These are phyloP conservation scores for Jimgerdemannia lactiflua DNA, from an alignment of 192 early-diverging fungal species.

Conservation along the genomic window DNA sequence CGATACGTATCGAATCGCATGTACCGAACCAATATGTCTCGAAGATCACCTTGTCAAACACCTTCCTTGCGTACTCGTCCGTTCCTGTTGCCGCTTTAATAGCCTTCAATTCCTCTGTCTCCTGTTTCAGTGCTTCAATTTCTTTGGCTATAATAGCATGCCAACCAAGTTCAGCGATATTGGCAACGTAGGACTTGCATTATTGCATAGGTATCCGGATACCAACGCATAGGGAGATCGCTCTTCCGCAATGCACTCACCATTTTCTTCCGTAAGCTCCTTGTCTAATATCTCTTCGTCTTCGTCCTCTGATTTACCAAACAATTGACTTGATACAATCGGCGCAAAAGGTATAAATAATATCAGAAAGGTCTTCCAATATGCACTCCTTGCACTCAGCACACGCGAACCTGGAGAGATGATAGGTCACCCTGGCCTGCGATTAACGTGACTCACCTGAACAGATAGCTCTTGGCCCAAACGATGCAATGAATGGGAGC, in stretches of 20 bases:
- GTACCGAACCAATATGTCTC: not conserved
- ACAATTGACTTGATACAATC: constrained; percentile 51
- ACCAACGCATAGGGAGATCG: too few relatives aligned
- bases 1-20: not conserved
- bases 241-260: constrained; percentile 20
- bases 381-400: not conserved
- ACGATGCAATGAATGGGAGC: constrained; percentile 98
- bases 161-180: not conserved
- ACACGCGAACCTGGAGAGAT: not conserved
- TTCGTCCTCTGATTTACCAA: constrained; percentile 69
- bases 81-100: constrained; percentile 62
- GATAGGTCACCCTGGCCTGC: not conserved
- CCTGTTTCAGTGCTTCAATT: constrained; percentile 65
- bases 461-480: constrained; percentile 98
- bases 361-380: constrained; percentile 6
- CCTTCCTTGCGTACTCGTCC: constrained; percentile 52
- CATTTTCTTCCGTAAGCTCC: constrained; percentile 45
- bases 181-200: too few relatives aligned
- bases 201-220: not conserved
- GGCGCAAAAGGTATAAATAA: constrained; percentile 7
- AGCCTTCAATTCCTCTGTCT: constrained; percentile 66
- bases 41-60: constrained; percentile 60
- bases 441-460: constrained; percentile 53
- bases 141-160: constrained; percentile 57
- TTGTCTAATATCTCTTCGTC: constrained; percentile 32